A percentile compares a stretch with the other conserved stretches of the same genome.
These are phyloP conservation scores for Paratrimastix pyriformis DNA, from an alignment of 78 protist genomes.

Conservation along the genomic window DNA sequence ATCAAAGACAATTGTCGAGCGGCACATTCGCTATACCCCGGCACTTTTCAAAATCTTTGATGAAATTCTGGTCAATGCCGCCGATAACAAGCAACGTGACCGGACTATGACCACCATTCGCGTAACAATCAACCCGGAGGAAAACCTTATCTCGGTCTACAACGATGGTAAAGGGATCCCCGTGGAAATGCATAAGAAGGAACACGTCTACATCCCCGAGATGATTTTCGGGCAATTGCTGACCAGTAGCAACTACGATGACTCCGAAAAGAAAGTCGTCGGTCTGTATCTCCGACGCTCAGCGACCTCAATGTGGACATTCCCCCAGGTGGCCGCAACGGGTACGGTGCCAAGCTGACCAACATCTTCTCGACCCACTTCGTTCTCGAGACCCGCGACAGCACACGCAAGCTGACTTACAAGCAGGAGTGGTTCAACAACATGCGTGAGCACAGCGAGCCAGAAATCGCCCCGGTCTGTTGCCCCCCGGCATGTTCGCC, in stretches of 20 bases:
- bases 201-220: constrained; percentile 78
- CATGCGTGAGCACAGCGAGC: constrained; percentile 36
- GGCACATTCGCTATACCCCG: constrained; percentile 70
- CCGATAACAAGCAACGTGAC: constrained; percentile 92
- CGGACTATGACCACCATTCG: constrained; percentile 51
- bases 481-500: too few species aligned
- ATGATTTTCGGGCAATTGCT: constrained; percentile 90
- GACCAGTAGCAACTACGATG: constrained; percentile 72
- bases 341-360: constrained; percentile 96
- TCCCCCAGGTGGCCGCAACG: constrained; percentile 91
- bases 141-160: constrained; percentile 38
- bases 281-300: too few species aligned
- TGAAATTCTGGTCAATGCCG: constrained; percentile 97
- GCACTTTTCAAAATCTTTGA: constrained; percentile 96
- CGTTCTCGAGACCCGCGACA: constrained; percentile 55
- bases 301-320: too few species aligned
- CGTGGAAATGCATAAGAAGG: constrained; percentile 77
- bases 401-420: constrained; percentile 17
- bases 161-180: constrained; percentile 96
- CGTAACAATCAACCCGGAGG: constrained; percentile 55
- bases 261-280: constrained; percentile 44
- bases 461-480: too few species aligned
- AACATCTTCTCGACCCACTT: constrained; percentile 81
- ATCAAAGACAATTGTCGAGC: constrained; percentile 9
- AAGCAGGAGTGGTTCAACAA: constrained; percentile 51